Percentiles rank a stretch among this genome's conserved stretches.
Evolutionary conservation across 2,329 filamentous ascomycete species (phyloP).

Genomic region (Ophiostoma sp.): DNA sequence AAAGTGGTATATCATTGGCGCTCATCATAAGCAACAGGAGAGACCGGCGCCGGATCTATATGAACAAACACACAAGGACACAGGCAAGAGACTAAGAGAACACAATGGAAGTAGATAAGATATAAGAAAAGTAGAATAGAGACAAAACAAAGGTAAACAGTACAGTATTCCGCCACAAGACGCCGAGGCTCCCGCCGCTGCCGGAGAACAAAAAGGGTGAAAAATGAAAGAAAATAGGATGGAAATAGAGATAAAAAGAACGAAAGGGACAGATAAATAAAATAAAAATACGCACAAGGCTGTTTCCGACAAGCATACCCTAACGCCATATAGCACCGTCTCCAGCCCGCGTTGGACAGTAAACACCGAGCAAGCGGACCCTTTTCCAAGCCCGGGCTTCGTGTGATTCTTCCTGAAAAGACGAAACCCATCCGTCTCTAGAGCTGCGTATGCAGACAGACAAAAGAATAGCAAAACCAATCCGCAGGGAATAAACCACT

Average conservation of each 20-base stretch:
- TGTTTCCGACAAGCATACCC: background rate
- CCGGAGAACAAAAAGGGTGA: slow-evolving; percentile 2
- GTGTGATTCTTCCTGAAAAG: background rate
- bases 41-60: background rate
- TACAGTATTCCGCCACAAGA: slow-evolving; percentile 12
- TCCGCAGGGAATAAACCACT: slow-evolving; percentile 11
- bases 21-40: too few relatives aligned
- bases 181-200: slow-evolving; percentile 20
- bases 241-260: background rate
- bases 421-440: slow-evolving; percentile 1
- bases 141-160: background rate
- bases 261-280: background rate
- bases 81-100: background rate
- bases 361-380: slow-evolving; percentile 10
- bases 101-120: background rate
- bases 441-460: slow-evolving; percentile 3
- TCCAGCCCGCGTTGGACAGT: background rate
- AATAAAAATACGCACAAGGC: background rate
- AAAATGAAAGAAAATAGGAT: background rate
- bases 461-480: background rate
- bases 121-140: background rate
- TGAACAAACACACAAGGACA: background rate
- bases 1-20: too few relatives aligned
- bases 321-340: slow-evolving; percentile 8
- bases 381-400: slow-evolving; percentile 2